Conservation (phyloP, 352 stramenopile genomes). For the Phytophthora macrochlamydospora region DNA sequence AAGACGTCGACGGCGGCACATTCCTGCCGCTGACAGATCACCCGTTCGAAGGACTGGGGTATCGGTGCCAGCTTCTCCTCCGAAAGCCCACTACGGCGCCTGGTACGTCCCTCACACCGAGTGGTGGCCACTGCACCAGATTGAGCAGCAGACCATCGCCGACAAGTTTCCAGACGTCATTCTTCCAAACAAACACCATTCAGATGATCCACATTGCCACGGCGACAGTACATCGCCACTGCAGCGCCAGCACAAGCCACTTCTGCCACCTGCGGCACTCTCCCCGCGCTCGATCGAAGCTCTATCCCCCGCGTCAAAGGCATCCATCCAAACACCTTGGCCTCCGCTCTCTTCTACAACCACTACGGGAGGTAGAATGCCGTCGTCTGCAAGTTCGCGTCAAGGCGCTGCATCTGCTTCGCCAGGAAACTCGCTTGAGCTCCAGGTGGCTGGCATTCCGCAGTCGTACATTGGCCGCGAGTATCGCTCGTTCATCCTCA, state of each 20-base stretch:
- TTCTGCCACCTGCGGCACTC: conserved; percentile 14
- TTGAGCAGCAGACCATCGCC: conserved; percentile 36
- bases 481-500: conserved; percentile 54
- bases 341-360: not conserved
- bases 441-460: conserved; percentile 38
- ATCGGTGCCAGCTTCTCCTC: not conserved
- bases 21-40: too few species aligned
- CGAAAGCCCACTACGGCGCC: conserved; percentile 46
- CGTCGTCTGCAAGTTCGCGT: conserved; percentile 16
- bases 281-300: conserved; percentile 7
- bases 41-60: too few species aligned
- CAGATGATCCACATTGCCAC: conserved; percentile 29
- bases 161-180: conserved; percentile 27
- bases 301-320: not conserved
- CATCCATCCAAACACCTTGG: not conserved
- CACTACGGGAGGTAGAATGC: not conserved
- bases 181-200: not conserved
- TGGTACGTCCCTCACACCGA: conserved; percentile 63
- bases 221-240: conserved; percentile 5
- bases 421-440: conserved; percentile 15
- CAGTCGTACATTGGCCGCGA: conserved; percentile 64
- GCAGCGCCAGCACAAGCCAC: conserved; percentile 40
- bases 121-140: conserved; percentile 55
- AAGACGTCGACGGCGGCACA: too few species aligned
- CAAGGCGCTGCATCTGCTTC: conserved; percentile 8